Evolutionary conservation across 2,329 filamentous ascomycete species (phyloP).

Genomic region (Colletotrichum costaricense): DNA sequence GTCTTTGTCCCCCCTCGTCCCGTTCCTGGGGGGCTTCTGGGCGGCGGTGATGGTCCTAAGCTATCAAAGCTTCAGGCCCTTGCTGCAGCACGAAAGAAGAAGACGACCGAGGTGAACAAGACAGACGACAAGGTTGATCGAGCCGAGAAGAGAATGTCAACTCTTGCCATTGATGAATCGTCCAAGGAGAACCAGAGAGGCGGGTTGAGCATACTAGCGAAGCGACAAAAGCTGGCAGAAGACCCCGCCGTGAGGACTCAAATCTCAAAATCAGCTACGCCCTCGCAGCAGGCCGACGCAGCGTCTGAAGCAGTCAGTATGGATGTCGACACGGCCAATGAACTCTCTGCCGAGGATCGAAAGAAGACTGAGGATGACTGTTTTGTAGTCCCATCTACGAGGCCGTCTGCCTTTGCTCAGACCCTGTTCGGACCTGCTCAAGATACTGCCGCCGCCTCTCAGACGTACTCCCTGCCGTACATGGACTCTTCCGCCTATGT

Average conservation of each 20-base stretch:
- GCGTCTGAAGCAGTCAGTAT: constrained; percentile 8
- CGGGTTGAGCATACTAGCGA: constrained; percentile 35
- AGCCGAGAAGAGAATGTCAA: constrained; percentile 45
- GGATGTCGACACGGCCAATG: constrained; percentile 17
- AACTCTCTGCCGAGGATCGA: neutral
- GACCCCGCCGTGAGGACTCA: constrained; percentile 24
- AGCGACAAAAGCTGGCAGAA: constrained; percentile 39
- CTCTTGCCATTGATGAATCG: constrained; percentile 37
- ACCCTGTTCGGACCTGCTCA: constrained; percentile 59
- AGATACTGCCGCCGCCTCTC: constrained; percentile 38
- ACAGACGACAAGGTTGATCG: constrained; percentile 41
- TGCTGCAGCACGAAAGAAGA: constrained; percentile 87
- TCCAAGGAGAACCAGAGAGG: constrained; percentile 36
- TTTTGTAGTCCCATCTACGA: constrained; percentile 36
- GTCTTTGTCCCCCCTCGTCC: constrained; percentile 67
- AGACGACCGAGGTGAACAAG: constrained; percentile 71
- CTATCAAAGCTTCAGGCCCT: constrained; percentile 92
- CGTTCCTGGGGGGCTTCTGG: constrained; percentile 77
- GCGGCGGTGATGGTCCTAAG: constrained; percentile 77
- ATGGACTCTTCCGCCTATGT: constrained; percentile 60
- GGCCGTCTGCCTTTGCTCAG: constrained; percentile 68
- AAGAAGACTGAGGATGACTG: constrained; percentile 18
- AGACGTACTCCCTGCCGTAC: constrained; percentile 60
- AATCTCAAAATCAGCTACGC: neutral
- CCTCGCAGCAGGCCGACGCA: neutral